Evolutionary conservation across 2,329 filamentous ascomycete genomes (phyloP).

Genomic region (Cladosporium oxysporum): DNA sequence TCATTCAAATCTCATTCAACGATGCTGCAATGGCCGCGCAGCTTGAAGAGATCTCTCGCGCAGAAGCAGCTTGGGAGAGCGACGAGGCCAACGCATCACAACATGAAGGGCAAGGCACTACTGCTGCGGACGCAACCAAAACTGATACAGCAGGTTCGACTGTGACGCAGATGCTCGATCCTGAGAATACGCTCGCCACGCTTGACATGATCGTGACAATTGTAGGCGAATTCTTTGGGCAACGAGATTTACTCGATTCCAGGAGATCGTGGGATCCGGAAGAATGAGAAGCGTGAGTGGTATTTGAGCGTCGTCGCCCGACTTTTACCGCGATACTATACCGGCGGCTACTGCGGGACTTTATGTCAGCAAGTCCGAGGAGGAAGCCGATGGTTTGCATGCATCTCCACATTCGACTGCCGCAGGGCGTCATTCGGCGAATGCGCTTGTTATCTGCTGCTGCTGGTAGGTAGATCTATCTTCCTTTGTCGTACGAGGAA

Average conservation of each 20-base stretch:
- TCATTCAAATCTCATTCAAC: conserved; percentile 33
- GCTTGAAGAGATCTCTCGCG: conserved; percentile 28
- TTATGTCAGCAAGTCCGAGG: background rate
- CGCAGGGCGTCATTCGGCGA: conserved; percentile 7
- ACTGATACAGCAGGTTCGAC: conserved; percentile 18
- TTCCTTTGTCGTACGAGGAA: background rate
- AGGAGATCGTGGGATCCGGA: conserved; percentile 44
- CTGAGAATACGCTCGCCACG: conserved; percentile 55
- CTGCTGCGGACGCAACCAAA: conserved; percentile 9
- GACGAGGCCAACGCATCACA: conserved; percentile 5
- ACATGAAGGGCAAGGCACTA: conserved; percentile 9
- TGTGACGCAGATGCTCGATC: conserved; percentile 31
- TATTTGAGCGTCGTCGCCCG: background rate
- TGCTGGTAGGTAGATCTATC: conserved; percentile 8
- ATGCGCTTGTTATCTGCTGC: conserved; percentile 9
- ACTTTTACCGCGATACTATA: background rate
- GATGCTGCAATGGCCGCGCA: conserved; percentile 30
- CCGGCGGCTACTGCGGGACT: conserved; percentile 11
- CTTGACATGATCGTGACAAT: conserved; percentile 91
- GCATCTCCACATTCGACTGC: background rate
- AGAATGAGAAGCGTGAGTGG: conserved; percentile 7
- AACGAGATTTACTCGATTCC: conserved; percentile 79
- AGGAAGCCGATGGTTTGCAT: conserved; percentile 4
- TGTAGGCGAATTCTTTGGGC: conserved; percentile 84
- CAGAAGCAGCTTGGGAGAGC: conserved; percentile 1